Base-by-base conservation (phyloP, 83 land plant genomes). In the Picea mariana region DNA sequence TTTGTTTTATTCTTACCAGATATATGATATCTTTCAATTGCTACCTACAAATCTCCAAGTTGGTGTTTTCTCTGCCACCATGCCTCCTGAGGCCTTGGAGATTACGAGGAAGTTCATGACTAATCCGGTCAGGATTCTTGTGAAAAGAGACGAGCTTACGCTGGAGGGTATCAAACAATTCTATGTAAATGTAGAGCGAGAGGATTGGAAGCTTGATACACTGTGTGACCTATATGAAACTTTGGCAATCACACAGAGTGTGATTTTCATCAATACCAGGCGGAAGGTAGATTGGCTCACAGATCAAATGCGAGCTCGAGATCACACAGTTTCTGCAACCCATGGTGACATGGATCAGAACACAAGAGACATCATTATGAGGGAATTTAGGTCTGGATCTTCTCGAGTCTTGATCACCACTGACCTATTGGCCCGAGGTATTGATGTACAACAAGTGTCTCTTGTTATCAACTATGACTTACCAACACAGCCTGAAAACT, bases 311-410 rank as follows among this genome's bases (percentile, higher is more conserved):
- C 55, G 90, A 7, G 86, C 88, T 60, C 77, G 87, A 5, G 90
- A 88, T 71, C 90, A 89, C 83, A 91, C 89, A 69, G 85, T 85
- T 34, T 91, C 91, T 34, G 87, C 96, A 15, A 95, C 95, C 94
- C 99, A 97, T 86, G 99, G 99, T 15, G 99, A 97, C 80, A 97
- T 90, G 93, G 93, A 90, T 83, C 93, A 92, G 82, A 92, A 88
- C 67, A 87, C 93, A 1, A 83, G 94, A 59, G 94, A 92, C 78
- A 88, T 91, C 65, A 92, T 92, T 82, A 92, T 92, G 94, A 80
- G 91, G 4, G 94, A 90, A 84, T 92, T 92, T 78, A 88, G 94
- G 60, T 90, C 91, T 73, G 93, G 92, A 3, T 90, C 92, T 12
- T 90, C 92, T 40, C 87, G 92, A 75, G 92, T 90, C 3, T 82